These are phyloP conservation scores for Hansenula sp. DNA, from an alignment of 1,139 yeast species.

Conservation along the genomic window DNA sequence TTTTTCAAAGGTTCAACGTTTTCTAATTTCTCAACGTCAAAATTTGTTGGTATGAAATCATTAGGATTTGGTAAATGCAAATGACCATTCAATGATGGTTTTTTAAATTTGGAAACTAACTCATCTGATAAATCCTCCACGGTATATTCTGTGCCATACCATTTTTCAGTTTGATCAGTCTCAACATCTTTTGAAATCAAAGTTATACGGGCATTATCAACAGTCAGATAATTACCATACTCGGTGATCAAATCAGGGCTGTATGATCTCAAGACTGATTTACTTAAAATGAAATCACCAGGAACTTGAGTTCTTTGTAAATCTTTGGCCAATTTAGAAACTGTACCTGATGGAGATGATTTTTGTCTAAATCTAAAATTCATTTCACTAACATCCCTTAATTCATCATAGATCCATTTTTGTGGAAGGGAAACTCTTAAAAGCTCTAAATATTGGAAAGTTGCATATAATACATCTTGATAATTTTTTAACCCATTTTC, in stretches of 20 bases:
- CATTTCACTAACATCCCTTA: conserved; percentile 41
- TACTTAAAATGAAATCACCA: conserved; percentile 54
- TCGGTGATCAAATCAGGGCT: conserved; percentile 50
- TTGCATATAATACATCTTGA: conserved; percentile 50
- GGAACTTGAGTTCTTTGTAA: conserved; percentile 57
- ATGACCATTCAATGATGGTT: conserved; percentile 31
- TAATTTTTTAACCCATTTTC: conserved; percentile 65
- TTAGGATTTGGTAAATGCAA: conserved; percentile 68
- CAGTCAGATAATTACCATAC: conserved; percentile 47
- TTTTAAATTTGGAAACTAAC: conserved; percentile 34
- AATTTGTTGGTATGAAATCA: conserved; percentile 77
- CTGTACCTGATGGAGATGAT: conserved; percentile 56
- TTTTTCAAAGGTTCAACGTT: conserved; percentile 33
- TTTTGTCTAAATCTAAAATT: conserved; percentile 68
- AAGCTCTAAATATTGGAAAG: conserved; percentile 72
- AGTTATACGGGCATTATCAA: conserved; percentile 58
- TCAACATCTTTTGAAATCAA: conserved; percentile 49
- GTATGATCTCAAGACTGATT: conserved; percentile 55
- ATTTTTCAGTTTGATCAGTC: conserved; percentile 51
- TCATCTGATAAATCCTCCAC: conserved; percentile 40
- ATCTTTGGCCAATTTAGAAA: conserved; percentile 43
- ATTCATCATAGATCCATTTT: conserved; percentile 48
- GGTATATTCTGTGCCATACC: conserved; percentile 88
- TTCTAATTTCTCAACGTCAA: conserved; percentile 49
- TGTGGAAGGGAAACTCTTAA: conserved; percentile 55